Evolutionary conservation across 495 filamentous ascomycete genomes (phyloP), one percentile per base, ranked within the genome.

Genomic region (Penicillium dipodomyicola): DNA sequence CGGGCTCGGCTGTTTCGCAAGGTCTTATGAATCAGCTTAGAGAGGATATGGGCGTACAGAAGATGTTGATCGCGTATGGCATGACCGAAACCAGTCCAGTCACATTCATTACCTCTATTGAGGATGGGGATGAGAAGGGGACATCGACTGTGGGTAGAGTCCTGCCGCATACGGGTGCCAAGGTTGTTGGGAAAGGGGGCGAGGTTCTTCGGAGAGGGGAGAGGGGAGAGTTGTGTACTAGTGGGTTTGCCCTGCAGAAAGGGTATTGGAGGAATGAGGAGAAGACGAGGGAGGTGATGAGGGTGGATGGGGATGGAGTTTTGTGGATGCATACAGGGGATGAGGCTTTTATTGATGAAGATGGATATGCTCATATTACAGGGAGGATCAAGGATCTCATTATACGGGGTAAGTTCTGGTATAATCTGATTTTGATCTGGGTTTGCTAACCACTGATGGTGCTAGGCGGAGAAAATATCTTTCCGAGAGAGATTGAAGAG

Each of bases 161-260:
- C 0, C 74, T 96, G 58, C 89, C 91, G n/a, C 89, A 96, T 64
- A 79, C 82, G 1, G 64, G 72, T 61, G 86, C 87, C 25, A 94
- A 93, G 71, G 72, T 96, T 9, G 84, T 95, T 4, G 80, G 83
- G 63, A 80, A 78, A 2, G 61, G 83, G 1, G 79, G 79, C 1
- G 43, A 63, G 14, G 65, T 81, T 25, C 71, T 87, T 3, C 72
- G 76, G 0, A 56, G 75, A 19, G 84, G 87, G 2, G 71, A 86
- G 64, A 70, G 77, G 37, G 91, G 91, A 15, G 92, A 96, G 71
- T 72, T 96, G 5, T 90, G 85, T 0, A 80, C 89, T 0, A 73
- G 78, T 0, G 91, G 91, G 3, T 96, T 92, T 64, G 71, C 84
- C 2, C 76, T 94, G 9, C 91, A 92, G 84, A 84, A 88, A 64